Base-by-base conservation (phyloP, 2,329 filamentous ascomycete species). In the Cercospora nicotianae region DNA sequence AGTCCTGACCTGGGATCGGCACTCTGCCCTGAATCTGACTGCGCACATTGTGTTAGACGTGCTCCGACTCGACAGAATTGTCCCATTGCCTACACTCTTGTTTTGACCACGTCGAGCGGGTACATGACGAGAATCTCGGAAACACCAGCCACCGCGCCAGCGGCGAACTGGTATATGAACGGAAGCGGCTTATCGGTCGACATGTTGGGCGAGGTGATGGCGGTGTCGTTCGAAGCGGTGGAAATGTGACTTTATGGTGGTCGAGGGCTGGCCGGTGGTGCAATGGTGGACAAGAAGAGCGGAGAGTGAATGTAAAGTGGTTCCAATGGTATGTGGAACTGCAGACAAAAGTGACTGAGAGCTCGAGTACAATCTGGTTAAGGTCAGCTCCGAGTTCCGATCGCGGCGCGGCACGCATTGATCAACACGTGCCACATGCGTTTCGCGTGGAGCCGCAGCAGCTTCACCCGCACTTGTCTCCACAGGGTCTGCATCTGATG, bases 71-170 rank as follows among this genome's bases (percentile, higher is more conserved):
- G 20, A 33, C 55, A 36, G 16, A 26, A 30, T 23, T 64, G 18
- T 55, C 42, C 33, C 23, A 33, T n/a, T 28, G 36, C 90, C 87
- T 87, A 95, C 91, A 96, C 91, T 90, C 94, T 87, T 72, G 95
- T 98, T 87, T 98, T 98, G 81, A 98, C 93, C 67, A 99, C 95
- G 81, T 99, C 95, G 80, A 99, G 86, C 74, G 95, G 95, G 85
- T 99, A 99, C 95, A 94, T 97, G 79, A 74, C 73, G 71, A 79
- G 69, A 64, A 77, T 75, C 75, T 99, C 95, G 76, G 94, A 98
- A 73, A 99, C 94, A 86, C 95, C 95, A 78, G 95, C 95, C 79
- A 99, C 91, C 79, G 95, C 95, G 89, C 94, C 94, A 78, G 94
- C 94, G 80, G 90, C 91, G 85, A 98, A 97, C 84, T 97, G 94